Conservation (phyloP, 257 asterid species). For the Nyctanthes arbortristis region DNA sequence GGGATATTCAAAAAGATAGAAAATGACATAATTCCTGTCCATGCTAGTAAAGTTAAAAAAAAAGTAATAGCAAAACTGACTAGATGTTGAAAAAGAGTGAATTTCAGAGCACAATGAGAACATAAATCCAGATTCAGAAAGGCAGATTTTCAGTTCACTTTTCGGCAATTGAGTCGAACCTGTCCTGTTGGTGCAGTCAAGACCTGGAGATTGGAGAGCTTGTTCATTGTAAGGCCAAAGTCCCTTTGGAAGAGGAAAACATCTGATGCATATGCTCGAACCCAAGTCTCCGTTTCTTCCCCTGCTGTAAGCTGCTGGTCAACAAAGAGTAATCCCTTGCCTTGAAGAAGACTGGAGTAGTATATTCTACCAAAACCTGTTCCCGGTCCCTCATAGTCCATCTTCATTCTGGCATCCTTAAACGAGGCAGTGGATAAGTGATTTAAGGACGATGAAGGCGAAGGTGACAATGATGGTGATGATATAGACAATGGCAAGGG, state of each 20-base stretch:
- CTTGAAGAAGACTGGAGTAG: constrained; percentile 66
- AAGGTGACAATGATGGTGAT: constrained; percentile 36
- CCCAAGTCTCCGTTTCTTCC: constrained; percentile 53
- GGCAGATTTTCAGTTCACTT: constrained; percentile 34
- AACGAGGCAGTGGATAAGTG: constrained; percentile 14
- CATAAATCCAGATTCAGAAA: constrained; percentile 11
- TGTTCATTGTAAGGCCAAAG: constrained; percentile 64
- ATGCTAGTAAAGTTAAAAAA: not conserved
- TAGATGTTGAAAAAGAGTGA: not conserved
- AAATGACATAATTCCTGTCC: not conserved
- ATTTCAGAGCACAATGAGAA: not conserved
- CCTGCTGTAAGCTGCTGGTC: constrained; percentile 77
- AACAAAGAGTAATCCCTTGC: constrained; percentile 56
- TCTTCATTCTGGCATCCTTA: constrained; percentile 45
- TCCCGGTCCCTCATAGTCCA: constrained; percentile 79
- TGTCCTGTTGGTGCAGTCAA: constrained; percentile 50
- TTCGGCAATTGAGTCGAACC: constrained; percentile 60
- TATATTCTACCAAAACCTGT: constrained; percentile 56
- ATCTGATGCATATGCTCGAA: constrained; percentile 64
- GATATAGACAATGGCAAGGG: constrained; percentile 21
- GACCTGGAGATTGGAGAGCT: constrained; percentile 58
- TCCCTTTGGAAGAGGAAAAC: constrained; percentile 49
- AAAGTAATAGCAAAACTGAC: not conserved
- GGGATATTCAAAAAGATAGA: not conserved
- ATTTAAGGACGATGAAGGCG: constrained; percentile 28